Evolutionary conservation across 345 rosid species (phyloP).

Genomic region (Acer negundo): DNA sequence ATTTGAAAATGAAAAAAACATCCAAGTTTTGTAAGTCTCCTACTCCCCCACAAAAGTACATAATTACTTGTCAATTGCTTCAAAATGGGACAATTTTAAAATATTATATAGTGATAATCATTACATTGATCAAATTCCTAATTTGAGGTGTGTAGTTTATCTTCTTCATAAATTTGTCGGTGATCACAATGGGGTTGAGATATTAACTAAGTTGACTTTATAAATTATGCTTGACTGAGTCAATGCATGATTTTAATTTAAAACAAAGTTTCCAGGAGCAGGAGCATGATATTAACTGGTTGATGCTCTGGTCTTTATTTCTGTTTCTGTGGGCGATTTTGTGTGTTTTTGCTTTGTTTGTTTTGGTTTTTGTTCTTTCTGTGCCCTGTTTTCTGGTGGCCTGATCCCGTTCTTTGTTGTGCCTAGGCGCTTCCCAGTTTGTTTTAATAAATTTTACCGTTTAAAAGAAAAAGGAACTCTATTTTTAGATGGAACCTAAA

Average conservation of each 20-base stretch:
- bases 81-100: not conserved
- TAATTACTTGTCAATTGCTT: not conserved
- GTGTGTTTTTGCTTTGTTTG: too few species aligned
- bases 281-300: too few species aligned
- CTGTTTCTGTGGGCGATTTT: too few species aligned
- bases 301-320: too few species aligned
- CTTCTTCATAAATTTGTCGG: not conserved
- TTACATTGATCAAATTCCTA: not conserved
- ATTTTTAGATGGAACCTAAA: too few species aligned
- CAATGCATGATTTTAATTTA: not conserved
- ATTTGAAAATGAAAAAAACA: not conserved
- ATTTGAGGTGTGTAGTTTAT: not conserved
- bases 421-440: too few species aligned
- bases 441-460: too few species aligned
- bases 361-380: too few species aligned
- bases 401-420: too few species aligned
- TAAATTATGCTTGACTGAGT: not conserved
- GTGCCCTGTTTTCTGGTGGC: too few species aligned
- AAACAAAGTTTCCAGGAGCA: not conserved
- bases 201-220: not conserved
- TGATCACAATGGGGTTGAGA: not conserved
- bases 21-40: not conserved
- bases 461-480: too few species aligned
- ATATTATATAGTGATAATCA: not conserved
- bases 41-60: not conserved